These are phyloP conservation scores for Syzygium jambos DNA, from an alignment of 345 rosid genomes.

Conservation along the genomic window DNA sequence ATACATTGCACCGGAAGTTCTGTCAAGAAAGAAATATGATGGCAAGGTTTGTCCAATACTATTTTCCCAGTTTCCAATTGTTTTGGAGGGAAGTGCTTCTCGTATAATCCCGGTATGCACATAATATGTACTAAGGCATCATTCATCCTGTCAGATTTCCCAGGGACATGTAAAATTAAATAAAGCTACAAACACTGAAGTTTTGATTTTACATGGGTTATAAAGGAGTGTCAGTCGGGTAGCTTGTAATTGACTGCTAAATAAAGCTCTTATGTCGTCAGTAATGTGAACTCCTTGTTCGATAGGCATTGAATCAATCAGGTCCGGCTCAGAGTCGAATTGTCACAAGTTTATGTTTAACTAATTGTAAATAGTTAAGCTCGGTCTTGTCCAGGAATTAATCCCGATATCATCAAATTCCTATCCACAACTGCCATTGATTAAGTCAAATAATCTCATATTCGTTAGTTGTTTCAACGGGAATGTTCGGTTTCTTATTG, in stretches of 20 bases:
- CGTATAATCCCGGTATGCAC: neutral
- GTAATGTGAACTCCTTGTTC: neutral
- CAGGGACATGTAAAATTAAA: neutral
- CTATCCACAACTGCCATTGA: neutral
- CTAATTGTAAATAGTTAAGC: neutral
- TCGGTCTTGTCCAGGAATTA: neutral
- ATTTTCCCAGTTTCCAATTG: neutral
- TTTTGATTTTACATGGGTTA: neutral
- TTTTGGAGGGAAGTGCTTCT: neutral
- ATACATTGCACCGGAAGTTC: conserved; percentile 68
- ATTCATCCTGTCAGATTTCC: neutral
- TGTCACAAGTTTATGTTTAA: neutral
- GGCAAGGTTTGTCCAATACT: conserved; percentile 40
- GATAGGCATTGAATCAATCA: neutral
- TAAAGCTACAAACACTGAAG: neutral
- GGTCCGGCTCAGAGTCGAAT: neutral
- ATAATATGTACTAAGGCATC: neutral
- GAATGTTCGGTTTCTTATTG: neutral
- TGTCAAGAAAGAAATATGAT: conserved; percentile 57
- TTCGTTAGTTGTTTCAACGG: neutral
- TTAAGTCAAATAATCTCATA: neutral
- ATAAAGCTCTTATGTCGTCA: neutral
- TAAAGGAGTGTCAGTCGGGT: neutral
- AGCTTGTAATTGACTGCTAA: neutral
- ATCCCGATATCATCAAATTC: neutral